A percentile compares a stretch with the other conserved stretches of the same genome.
Evolutionary conservation across 164 flowering plant genomes (phyloP).

Genomic region (Litsea cubeba): DNA sequence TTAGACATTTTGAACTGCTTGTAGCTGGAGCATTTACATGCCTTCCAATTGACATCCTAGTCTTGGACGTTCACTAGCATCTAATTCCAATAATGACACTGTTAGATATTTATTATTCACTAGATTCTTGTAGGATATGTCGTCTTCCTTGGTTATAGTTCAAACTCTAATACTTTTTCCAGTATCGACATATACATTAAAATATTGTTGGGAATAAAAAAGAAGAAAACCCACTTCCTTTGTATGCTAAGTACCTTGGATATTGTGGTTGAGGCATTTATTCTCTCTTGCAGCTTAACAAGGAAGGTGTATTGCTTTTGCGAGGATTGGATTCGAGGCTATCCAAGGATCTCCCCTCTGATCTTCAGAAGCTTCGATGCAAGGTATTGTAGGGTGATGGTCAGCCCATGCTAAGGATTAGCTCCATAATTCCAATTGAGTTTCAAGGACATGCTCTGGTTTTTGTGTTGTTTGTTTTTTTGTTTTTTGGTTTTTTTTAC

Average conservation of each 20-base stretch:
- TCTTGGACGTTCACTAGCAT: background rate
- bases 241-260: background rate
- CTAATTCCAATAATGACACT: background rate
- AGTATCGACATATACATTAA: background rate
- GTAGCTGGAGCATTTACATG: background rate
- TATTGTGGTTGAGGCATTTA: background rate
- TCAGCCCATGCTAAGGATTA: background rate
- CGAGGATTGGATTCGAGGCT: constrained; percentile 95
- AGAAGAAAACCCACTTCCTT: background rate
- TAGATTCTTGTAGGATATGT: background rate
- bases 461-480: too few species aligned
- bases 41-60: background rate
- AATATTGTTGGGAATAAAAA: too few species aligned
- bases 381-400: constrained; percentile 49
- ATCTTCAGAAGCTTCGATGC: constrained; percentile 97
- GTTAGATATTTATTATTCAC: background rate
- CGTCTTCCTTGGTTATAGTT: background rate
- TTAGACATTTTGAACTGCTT: background rate
- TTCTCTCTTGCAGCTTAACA: constrained; percentile 55
- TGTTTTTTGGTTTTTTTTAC: too few species aligned
- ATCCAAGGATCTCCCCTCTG: constrained; percentile 88
- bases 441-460: background rate
- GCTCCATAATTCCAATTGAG: background rate
- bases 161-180: too few species aligned
- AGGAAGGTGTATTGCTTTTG: constrained; percentile 80